Evolutionary conservation across 495 filamentous ascomycete species (phyloP), one percentile per base, ranked within the genome.

Genomic region (Penicillium steckii): DNA sequence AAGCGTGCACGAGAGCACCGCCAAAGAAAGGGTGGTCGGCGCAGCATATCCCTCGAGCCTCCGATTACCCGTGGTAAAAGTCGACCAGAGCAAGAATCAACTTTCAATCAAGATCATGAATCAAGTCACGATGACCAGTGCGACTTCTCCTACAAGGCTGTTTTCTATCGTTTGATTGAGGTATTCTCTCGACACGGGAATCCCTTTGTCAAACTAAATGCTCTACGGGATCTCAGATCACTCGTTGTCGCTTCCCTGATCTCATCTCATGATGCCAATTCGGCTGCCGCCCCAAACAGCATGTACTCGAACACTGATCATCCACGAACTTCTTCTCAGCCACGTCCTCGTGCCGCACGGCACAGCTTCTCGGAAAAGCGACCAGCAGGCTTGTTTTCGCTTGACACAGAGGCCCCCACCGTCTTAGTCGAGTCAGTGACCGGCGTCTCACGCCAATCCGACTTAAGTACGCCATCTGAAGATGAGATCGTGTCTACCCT

Each of bases 111-210:
- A 23, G 3, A 41, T 4, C 29, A 17, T 12, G 19, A 32, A 9
- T 17, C 37, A 9, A 15, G 29, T 13, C 50, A 55, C 3, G 30
- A 32, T 12, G 57, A 50, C 7, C 40, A 58, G 17, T 48, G 55
- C 0, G 53, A 79, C 17, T 93, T 93, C 61, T 84, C 87, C 1
- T 92, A 91, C 53, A 73, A 75, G 33, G 77, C 82, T 40, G 87
- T 90, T 4, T 97, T 93, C 69, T 82, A 84, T 57, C 85, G 84
- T 21, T 80, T 97, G 0, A 74, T 96, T 18, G 82, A 85, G 45
- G 91, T 89, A 62, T 96, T 97, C 59, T 94, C 91, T 15, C 88
- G 90, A 3, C 90, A 94, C 62, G 89, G 89, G 2, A 95, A 95
- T 59, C 92, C 92, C 0, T 89, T 85, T 58, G 80, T 84, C 43